phyloP scores from a whole-genome alignment of 495 filamentous ascomycete genomes.

The Penicillium silybi region DNA sequence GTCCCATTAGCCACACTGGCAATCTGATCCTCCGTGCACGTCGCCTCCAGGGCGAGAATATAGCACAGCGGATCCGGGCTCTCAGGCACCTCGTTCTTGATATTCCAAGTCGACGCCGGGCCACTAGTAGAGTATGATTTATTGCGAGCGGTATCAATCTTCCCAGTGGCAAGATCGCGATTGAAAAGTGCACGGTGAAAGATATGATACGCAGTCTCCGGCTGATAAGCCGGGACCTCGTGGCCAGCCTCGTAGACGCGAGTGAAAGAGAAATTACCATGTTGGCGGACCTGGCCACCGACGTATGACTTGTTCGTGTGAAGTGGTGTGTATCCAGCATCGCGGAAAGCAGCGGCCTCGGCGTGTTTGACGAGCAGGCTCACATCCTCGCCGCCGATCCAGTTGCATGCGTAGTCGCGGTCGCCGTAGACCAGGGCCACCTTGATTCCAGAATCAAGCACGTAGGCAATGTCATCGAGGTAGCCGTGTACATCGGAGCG shows the following conservation, averaged over 20 bases:
- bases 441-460: slow-evolving; percentile 56
- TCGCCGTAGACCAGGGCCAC: slow-evolving; percentile 68
- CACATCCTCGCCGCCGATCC: slow-evolving; percentile 45
- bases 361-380: slow-evolving; percentile 40
- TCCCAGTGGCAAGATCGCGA: slow-evolving; percentile 55
- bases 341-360: slow-evolving; percentile 36
- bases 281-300: slow-evolving; percentile 53
- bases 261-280: slow-evolving; percentile 56
- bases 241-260: slow-evolving; percentile 59
- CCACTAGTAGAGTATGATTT: slow-evolving; percentile 47
- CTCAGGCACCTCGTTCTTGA: slow-evolving; percentile 42
- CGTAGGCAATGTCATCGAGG: slow-evolving; percentile 47
- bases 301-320: slow-evolving; percentile 41
- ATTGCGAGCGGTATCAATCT: slow-evolving; percentile 32
- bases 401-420: slow-evolving; percentile 56
- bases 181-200: slow-evolving; percentile 53
- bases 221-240: slow-evolving; percentile 58
- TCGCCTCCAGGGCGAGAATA: slow-evolving; percentile 31
- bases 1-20: slow-evolving; percentile 41
- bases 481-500: slow-evolving; percentile 46
- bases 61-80: slow-evolving; percentile 45
- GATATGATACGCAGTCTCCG: slow-evolving; percentile 50
- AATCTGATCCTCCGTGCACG: slow-evolving; percentile 48
- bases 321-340: slow-evolving; percentile 50
- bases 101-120: slow-evolving; percentile 46